Base-by-base conservation (phyloP, 1,284 basidiomycete genomes). In the Ustilago bromivora region DNA sequence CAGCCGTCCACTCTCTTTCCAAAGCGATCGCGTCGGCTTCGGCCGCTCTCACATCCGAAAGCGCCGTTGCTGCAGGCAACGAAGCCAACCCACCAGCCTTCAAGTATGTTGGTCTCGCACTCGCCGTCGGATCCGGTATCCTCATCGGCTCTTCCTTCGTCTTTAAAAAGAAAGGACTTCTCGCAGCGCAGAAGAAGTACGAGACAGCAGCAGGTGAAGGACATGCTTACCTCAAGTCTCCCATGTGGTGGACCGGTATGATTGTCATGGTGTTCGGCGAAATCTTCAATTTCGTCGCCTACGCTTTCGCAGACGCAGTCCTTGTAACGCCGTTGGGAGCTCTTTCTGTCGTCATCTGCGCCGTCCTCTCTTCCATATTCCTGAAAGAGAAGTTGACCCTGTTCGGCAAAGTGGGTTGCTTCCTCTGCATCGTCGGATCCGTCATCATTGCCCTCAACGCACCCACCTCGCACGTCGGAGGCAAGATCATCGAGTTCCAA, bases 281-380 rank as follows among this genome's bases (percentile, higher is more conserved):
- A 73, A 52, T 71, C 35, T 59, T 80, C 57, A 76, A 69, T 64
- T 78, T 81, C 70, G 65, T 87, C 90, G 94, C 92, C 49, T 96
- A 96, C 84, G 93, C 94, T 10, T 95, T 96, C 83, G 92, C 94
- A 31, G 92, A 95, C 85, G 94, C 94, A 19, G 91, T 95, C 76
- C 90, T 95, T 60, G 94, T 94, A 90, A 96, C 95, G n/a, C 96
- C 96, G 1, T 90, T 99, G 81, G 96, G 96, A 53, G 95, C 96
- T 4, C 90, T 99, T 63, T 96, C 95, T 17, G 97, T 99, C 78
- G 96, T 99, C 81, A 90, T 98, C 76, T 96, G 93, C 81, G 96
- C 96, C 41, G 92, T 97, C 34, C 89, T 98, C 23, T 96, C 95
- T 11, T 95, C 94, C 52, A 90, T 97, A 82, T 93, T 98, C 88